These are phyloP conservation scores for Talaromyces albobiverticillius DNA, from an alignment of 2,329 filamentous ascomycete genomes.

Conservation along the genomic window DNA sequence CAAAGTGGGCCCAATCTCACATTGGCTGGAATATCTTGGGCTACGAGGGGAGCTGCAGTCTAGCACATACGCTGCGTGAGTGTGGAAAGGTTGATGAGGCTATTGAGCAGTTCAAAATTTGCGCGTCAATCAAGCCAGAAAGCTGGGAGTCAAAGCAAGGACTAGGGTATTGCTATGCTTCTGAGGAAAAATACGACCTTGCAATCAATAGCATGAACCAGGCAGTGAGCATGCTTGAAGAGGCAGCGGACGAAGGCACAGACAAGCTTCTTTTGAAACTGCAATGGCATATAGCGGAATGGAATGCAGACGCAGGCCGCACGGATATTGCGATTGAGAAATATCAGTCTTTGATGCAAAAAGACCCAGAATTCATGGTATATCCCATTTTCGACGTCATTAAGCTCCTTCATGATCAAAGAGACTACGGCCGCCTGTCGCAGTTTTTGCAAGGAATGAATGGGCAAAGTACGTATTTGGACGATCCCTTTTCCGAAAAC, in stretches of 20 bases:
- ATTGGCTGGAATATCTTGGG: background rate
- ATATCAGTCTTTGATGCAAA: too few relatives aligned
- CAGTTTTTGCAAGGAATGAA: too few relatives aligned
- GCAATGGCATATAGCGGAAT: too few relatives aligned
- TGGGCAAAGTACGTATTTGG: too few relatives aligned
- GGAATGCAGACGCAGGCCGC: too few relatives aligned
- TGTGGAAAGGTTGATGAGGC: background rate
- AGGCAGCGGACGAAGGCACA: background rate
- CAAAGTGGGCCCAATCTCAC: background rate
- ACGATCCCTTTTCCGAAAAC: too few relatives aligned
- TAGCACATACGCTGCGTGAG: background rate
- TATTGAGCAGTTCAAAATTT: background rate
- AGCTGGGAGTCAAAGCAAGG: background rate
- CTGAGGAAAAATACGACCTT: background rate
- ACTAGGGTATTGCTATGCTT: background rate
- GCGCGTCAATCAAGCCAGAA: background rate
- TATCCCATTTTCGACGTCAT: too few relatives aligned
- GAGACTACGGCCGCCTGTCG: too few relatives aligned
- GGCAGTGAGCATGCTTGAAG: background rate
- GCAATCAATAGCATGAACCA: background rate
- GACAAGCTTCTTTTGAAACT: background rate
- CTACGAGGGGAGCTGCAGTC: background rate
- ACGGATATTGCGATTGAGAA: too few relatives aligned
- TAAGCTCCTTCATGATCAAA: too few relatives aligned
- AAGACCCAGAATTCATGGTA: too few relatives aligned